These are phyloP conservation scores for Pythium dissotocum DNA, from an alignment of 352 stramenopile genomes.

Conservation along the genomic window DNA sequence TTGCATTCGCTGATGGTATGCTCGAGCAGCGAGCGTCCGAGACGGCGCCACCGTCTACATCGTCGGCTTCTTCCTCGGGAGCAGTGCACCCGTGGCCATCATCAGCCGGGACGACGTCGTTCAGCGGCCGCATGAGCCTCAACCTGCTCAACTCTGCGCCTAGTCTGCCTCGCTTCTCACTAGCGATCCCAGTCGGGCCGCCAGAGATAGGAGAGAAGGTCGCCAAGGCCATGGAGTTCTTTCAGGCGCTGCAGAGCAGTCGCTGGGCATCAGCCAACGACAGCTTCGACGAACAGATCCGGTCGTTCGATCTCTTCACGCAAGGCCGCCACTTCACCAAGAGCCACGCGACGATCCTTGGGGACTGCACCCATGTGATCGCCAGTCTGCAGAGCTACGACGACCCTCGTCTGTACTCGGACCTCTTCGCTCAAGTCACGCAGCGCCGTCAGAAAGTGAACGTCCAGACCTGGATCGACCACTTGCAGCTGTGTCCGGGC, in stretches of 20 bases:
- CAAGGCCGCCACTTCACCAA: conserved; percentile 47
- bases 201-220: conserved; percentile 62
- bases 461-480: conserved; percentile 45
- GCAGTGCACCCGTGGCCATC: conserved; percentile 23
- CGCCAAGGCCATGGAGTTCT: conserved; percentile 58
- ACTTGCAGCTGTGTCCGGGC: conserved; percentile 15
- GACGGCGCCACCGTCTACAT: background rate
- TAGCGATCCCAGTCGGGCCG: conserved; percentile 37
- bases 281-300: conserved; percentile 18
- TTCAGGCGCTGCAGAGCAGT: conserved; percentile 60
- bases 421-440: conserved; percentile 45
- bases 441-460: conserved; percentile 44
- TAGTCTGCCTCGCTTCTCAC: conserved; percentile 33
- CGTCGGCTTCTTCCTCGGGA: background rate
- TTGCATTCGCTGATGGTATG: conserved; percentile 12
- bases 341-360: conserved; percentile 51
- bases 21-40: conserved; percentile 14
- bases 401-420: conserved; percentile 49
- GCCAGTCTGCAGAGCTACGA: conserved; percentile 49
- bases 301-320: conserved; percentile 42
- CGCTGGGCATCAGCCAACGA: conserved; percentile 35
- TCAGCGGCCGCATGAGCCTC: background rate
- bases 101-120: conserved; percentile 3
- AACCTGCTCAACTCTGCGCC: background rate
- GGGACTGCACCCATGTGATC: conserved; percentile 39